These are phyloP conservation scores for Puccinellia tenuiflora DNA, from an alignment of 176 grass and related monocot genomes.

Conservation along the genomic window DNA sequence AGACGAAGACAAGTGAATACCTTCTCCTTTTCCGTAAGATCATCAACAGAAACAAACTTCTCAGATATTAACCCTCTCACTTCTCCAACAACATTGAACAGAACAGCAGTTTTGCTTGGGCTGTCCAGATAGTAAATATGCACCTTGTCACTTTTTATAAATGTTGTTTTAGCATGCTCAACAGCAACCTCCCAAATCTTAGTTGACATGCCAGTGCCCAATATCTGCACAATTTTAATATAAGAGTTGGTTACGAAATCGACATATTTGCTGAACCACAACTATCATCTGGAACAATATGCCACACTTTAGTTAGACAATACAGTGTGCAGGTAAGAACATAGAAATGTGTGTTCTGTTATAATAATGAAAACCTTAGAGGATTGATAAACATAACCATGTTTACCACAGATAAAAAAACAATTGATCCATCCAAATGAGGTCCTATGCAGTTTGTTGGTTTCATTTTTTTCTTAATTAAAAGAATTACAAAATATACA, in stretches of 20 bases:
- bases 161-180: constrained; percentile 78
- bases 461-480: not conserved
- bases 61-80: constrained; percentile 53
- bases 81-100: constrained; percentile 82
- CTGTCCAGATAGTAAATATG: constrained; percentile 56
- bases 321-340: not conserved
- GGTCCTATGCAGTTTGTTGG: not conserved
- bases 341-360: not conserved
- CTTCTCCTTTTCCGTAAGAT: constrained; percentile 58
- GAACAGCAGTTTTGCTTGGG: constrained; percentile 47
- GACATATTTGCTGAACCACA: not conserved
- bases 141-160: constrained; percentile 51
- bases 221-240: constrained; percentile 65
- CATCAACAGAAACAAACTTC: constrained; percentile 45
- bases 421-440: not conserved
- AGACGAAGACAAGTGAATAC: constrained; percentile 29
- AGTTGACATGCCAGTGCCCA: constrained; percentile 82
- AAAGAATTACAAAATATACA: not conserved
- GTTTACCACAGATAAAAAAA: not conserved
- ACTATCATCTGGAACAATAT: constrained; percentile 15
- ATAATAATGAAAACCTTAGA: not conserved
- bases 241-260: constrained; percentile 17
- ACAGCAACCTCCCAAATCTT: constrained; percentile 86
- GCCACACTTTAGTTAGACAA: not conserved
- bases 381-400: not conserved